Evolutionary conservation across 768 basidiomycete species (phyloP).

Genomic region (Cantharellus cinnabarinus): DNA sequence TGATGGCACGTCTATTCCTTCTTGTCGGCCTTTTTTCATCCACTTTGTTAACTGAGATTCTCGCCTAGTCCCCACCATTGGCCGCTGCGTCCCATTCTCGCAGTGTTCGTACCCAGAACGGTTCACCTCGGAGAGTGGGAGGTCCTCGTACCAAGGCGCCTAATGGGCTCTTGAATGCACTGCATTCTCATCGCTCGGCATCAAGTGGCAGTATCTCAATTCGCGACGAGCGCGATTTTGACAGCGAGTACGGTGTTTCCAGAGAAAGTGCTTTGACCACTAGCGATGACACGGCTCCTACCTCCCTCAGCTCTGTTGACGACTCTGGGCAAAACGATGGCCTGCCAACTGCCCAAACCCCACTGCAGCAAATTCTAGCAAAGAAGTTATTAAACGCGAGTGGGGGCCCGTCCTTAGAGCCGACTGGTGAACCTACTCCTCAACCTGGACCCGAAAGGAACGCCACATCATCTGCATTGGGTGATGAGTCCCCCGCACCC

Average conservation of each 20-base stretch:
- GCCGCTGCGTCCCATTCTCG: neutral
- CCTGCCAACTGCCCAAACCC: neutral
- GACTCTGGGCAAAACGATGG: neutral
- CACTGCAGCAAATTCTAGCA: neutral
- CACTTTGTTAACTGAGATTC: neutral
- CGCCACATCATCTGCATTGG: too few species aligned
- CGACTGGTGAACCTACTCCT: too few species aligned
- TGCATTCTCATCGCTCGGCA: neutral
- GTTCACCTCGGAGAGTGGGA: neutral
- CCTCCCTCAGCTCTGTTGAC: neutral
- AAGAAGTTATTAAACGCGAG: neutral
- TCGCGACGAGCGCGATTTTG: neutral
- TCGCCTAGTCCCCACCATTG: neutral
- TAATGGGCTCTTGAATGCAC: neutral
- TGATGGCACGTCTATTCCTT: constrained; percentile 24
- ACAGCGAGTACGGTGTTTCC: neutral
- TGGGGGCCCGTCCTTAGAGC: neutral
- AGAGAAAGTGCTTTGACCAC: neutral
- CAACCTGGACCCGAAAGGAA: too few species aligned
- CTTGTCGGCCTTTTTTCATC: neutral
- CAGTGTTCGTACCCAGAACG: neutral
- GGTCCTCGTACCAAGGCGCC: neutral
- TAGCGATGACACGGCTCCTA: neutral
- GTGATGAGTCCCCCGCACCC: neutral
- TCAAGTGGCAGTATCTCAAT: neutral